Base-by-base conservation (phyloP, 768 basidiomycete species). In the Lenzites betulinus region DNA sequence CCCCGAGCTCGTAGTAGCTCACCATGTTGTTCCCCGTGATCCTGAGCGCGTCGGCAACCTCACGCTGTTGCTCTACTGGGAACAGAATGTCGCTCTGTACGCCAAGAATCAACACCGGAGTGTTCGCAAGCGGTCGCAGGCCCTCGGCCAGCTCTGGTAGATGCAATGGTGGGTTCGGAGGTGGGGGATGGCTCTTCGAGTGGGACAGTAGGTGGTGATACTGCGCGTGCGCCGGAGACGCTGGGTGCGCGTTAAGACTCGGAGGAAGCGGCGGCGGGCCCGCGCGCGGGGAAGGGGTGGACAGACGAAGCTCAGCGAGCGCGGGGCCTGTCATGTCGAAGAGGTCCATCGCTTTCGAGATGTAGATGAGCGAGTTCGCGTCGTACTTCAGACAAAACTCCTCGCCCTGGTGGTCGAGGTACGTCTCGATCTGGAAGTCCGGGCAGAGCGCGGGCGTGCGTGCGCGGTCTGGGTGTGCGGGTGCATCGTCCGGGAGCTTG, bases 271-370 rank as follows among this genome's bases (percentile, higher is more conserved):
- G 71, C 36, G 55, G 73, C 49, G 48, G 75, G 64, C 66, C 62
- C 4, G 61, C 46, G 25, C 64, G 66, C 3, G 68, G 71, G 28
- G 62, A 65, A 5, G 66, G 70, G 23, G 72, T 68, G 12, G 71
- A 71, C 42, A 98, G 78, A 33, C 83, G 80, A 30, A 98, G 83
- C 25, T 83, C 83, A 49, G 82, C 73, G 18, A 99, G 82, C 16
- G 93, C 83, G 16, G 91, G 82, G 0, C 79, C 76, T 4, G 93
- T 94, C 85, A 99, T 88, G 76, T 98, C 96, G 75, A 99, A 99
- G 0, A 98, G 81, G 73, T 98, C 97, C 97, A 99, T 99, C 33
- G 97, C 97, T 75, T 98, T 99, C 6, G 93, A 96, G 62, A 99
- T 86, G 79, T 98, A 99, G 65, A 98, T 94, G 74, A 98, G 88